Conservation (phyloP, 2,329 filamentous ascomycete species). For the Ceratocystis cacaofunesta region DNA sequence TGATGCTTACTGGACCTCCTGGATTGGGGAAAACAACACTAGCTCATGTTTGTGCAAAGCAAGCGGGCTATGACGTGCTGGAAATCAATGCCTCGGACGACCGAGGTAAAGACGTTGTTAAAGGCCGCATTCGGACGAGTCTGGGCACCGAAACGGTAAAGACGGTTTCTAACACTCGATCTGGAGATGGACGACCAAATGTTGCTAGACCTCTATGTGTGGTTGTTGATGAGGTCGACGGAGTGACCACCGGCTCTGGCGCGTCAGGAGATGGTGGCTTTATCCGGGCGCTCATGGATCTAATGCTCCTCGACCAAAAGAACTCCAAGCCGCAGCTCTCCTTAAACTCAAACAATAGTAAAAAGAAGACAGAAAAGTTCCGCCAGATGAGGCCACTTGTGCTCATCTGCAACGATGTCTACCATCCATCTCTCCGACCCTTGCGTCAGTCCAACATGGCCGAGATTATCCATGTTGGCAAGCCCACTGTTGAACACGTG, state of each 20-base stretch:
- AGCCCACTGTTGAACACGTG: conserved; percentile 74
- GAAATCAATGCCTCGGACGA: conserved; percentile 98
- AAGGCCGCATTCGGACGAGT: conserved; percentile 77
- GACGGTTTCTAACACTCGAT: conserved; percentile 41
- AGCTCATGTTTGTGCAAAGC: conserved; percentile 85
- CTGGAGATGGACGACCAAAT: conserved; percentile 24
- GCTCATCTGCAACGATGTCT: conserved; percentile 93
- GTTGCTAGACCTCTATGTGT: conserved; percentile 79
- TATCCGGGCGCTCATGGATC: conserved; percentile 82
- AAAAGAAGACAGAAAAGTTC: conserved; percentile 75
- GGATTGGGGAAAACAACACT: conserved; percentile 92
- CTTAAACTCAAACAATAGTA: conserved; percentile 25
- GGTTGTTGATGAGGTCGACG: conserved; percentile 91
- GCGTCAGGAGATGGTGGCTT: conserved; percentile 80
- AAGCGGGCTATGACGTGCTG: conserved; percentile 90
- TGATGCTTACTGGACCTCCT: conserved; percentile 80
- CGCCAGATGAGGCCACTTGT: conserved; percentile 76
- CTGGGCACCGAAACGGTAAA: conserved; percentile 91
- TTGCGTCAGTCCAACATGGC: conserved; percentile 73
- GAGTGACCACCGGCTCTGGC: conserved; percentile 69
- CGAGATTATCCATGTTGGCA: conserved; percentile 83
- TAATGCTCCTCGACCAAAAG: conserved; percentile 73
- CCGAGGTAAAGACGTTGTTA: conserved; percentile 75
- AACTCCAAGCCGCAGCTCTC: conserved; percentile 34
- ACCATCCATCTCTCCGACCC: conserved; percentile 74